Base-by-base conservation (phyloP, 345 rosid genomes). In the Lenwebbia sp. region DNA sequence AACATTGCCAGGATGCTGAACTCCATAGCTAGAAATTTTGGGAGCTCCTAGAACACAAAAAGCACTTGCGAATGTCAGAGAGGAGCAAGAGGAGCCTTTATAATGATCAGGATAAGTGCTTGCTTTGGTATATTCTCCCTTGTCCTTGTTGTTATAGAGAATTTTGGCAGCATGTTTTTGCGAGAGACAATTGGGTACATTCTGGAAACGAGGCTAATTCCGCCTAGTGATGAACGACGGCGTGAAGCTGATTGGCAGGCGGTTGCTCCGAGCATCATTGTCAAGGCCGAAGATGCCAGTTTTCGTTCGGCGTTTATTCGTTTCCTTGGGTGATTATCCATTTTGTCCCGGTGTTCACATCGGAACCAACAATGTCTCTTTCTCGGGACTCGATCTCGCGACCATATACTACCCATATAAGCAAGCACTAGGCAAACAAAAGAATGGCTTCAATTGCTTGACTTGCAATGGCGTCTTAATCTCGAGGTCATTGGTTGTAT, bases 21-120 rank as follows among this genome's bases (percentile, higher is more conserved):
- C 88, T 92, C 96, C 96, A 94, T 83, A 19, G 81, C 47, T 70
- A 70, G 10, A 37, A 19, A 37, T 21, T 70, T 91, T 76, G 65
- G 22, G 53, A 84, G 74, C 37, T 30, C 41, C 58, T 2, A 40
- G 19, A 83, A 28, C 25, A 52, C 41, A 19, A 83, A 50, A 83
- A 8, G 8, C 58, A 51, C 54, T 8, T 23, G 17, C 84, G 13
- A 51, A 4, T 52, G 84, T 54, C 57, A 28, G 44, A 50, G 56
- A 51, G 40, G 57, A 40, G 58, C 44, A 1, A 23, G 0, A 70
- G 78, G 47, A 9, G 81, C 6, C 81, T 70, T 70, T 37, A 70
- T 37, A 70, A 37, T 10, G 81, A 19, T 70, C 81, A 9, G 53
- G 44, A 51, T 53, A 5, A 82, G 57, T 25, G 58, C 51, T 37